Conservation (phyloP, 208 protist species). For the Willaertia magna region DNA sequence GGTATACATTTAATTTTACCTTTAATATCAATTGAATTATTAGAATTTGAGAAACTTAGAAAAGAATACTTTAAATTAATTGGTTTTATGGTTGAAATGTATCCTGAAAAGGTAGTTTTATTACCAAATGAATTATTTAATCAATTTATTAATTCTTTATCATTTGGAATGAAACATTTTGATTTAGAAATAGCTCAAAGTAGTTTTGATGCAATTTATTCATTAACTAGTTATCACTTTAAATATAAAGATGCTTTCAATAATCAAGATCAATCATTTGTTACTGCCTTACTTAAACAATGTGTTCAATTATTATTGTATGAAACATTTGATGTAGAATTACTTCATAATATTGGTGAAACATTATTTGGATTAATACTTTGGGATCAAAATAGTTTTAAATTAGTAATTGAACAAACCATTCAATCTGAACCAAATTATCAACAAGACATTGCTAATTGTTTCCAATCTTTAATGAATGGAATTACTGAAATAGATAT, state of each 20-base stretch:
- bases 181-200: not conserved
- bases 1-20: not conserved
- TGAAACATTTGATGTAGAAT: constrained; percentile 1
- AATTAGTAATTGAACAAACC: not conserved
- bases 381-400: not conserved
- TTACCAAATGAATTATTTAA: not conserved
- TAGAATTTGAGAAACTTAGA: not conserved
- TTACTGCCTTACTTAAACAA: not conserved
- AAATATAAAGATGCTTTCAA: not conserved
- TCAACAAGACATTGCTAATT: not conserved
- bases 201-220: not conserved
- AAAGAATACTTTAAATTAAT: not conserved
- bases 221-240: not conserved
- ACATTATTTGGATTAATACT: not conserved
- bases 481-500: not conserved
- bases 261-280: not conserved
- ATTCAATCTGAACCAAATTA: not conserved
- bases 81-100: not conserved
- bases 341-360: not conserved
- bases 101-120: not conserved
- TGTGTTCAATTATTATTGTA: not conserved
- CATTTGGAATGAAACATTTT: not conserved
- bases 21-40: not conserved
- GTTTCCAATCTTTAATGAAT: not conserved
- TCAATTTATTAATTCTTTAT: not conserved